phyloP scores from a whole-genome alignment of 2,329 filamentous ascomycete genomes.

The Cercospora berteroae region DNA sequence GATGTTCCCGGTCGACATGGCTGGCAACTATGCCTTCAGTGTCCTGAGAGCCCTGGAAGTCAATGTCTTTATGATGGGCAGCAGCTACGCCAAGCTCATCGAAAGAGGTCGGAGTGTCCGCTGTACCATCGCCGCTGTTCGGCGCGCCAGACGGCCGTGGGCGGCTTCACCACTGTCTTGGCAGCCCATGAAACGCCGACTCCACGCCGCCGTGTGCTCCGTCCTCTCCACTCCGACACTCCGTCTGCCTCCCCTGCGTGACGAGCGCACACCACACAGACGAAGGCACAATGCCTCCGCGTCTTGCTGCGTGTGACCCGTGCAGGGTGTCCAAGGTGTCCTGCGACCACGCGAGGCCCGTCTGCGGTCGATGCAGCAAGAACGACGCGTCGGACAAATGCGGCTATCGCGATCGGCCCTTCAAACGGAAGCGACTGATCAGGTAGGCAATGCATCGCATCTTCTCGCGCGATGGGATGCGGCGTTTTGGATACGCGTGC shows the following conservation, averaged over 20 bases:
- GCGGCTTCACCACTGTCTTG: background rate
- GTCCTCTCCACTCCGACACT: background rate
- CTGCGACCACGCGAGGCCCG: constrained; percentile 33
- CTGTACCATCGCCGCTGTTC: background rate
- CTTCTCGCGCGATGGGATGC: background rate
- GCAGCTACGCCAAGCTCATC: background rate
- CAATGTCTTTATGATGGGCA: background rate
- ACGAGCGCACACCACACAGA: background rate
- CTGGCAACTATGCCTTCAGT: background rate
- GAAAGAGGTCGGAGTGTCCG: background rate
- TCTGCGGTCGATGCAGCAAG: constrained; percentile 31
- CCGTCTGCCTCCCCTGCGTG: background rate
- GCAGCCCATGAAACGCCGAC: background rate
- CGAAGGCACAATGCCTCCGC: constrained; percentile 11
- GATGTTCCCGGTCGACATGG: constrained; percentile 14
- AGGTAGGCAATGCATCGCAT: background rate
- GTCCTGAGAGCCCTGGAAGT: background rate
- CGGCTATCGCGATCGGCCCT: constrained; percentile 33
- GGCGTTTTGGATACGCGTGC: background rate
- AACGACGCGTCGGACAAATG: constrained; percentile 26
- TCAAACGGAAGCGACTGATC: constrained; percentile 26
- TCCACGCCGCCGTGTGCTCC: background rate
- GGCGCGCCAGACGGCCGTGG: background rate
- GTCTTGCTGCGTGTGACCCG: constrained; percentile 34
- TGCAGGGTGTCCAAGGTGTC: constrained; percentile 34